Conservation (phyloP, 768 basidiomycete species). For the Lactifluus rugatus region DNA sequence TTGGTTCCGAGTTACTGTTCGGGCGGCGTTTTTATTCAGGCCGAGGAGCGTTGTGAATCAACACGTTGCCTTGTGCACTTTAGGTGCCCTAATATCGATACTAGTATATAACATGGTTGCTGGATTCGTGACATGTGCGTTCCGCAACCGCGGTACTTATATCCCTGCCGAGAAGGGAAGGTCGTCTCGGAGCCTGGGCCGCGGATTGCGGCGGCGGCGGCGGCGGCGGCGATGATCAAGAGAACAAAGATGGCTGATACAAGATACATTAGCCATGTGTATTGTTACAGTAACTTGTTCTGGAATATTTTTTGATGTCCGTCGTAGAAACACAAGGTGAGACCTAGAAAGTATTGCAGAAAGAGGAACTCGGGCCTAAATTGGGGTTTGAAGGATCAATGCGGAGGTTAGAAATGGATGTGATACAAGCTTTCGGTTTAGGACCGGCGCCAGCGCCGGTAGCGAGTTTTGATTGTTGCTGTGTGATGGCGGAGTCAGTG, state of each 20-base stretch:
- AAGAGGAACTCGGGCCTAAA: not conserved
- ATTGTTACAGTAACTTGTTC: not conserved
- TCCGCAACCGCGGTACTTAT: not conserved
- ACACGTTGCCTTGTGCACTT: not conserved
- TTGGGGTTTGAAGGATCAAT: not conserved
- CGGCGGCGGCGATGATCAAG: not conserved
- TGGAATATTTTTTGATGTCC: not conserved
- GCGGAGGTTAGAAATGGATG: not conserved
- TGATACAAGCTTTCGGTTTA: not conserved
- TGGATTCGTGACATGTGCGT: not conserved
- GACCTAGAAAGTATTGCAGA: not conserved
- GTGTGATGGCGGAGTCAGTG: not conserved
- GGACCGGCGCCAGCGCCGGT: not conserved
- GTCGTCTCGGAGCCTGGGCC: not conserved
- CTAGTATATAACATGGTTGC: not conserved
- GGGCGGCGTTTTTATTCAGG: not conserved
- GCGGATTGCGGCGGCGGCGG: constrained; percentile 11
- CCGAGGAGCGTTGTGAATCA: not conserved
- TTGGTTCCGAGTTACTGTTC: not conserved
- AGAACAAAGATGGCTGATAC: not conserved
- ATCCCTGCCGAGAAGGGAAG: not conserved
- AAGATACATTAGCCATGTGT: constrained; percentile 1
- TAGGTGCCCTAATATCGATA: too few species aligned
- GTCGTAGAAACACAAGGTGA: not conserved
- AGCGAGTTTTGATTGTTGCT: not conserved